phyloP scores from a whole-genome alignment of 345 rosid species.

The Hevea brasiliensis region DNA sequence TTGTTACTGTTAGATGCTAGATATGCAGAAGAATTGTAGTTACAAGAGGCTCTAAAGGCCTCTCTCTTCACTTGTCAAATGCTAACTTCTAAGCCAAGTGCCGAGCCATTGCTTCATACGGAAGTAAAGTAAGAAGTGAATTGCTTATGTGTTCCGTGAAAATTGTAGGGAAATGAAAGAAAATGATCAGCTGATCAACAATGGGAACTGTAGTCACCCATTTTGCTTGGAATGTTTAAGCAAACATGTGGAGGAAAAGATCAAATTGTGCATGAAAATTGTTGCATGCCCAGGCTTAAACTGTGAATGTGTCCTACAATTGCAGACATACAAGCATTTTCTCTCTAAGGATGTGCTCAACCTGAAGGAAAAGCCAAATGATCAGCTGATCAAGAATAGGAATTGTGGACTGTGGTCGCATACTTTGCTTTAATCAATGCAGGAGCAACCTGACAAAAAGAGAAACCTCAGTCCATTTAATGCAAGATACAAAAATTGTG shows the following conservation, averaged over 20 bases:
- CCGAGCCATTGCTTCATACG: neutral
- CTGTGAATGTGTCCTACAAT: too few relatives aligned
- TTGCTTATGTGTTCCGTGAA: slow-evolving; percentile 2
- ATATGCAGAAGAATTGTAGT: slow-evolving; percentile 10
- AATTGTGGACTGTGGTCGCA: too few relatives aligned
- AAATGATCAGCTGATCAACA: neutral
- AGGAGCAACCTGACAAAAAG: neutral
- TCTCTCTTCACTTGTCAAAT: slow-evolving; percentile 5
- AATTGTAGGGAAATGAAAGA: neutral
- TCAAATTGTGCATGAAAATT: too few relatives aligned
- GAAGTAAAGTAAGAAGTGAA: neutral
- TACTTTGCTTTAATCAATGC: too few relatives aligned
- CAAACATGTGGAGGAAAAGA: too few relatives aligned
- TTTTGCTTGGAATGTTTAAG: too few relatives aligned
- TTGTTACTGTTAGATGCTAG: neutral
- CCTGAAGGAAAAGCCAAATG: too few relatives aligned
- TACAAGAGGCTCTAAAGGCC: slow-evolving; percentile 12
- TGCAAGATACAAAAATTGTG: too few relatives aligned
- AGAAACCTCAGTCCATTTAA: neutral
- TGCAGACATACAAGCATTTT: too few relatives aligned
- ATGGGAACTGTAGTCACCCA: neutral
- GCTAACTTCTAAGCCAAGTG: neutral
- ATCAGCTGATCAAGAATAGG: too few relatives aligned
- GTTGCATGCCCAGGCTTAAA: too few relatives aligned
- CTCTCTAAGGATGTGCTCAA: too few relatives aligned